These are phyloP conservation scores for Kokia cookei DNA, from an alignment of 441 rosid genomes.

Conservation along the genomic window DNA sequence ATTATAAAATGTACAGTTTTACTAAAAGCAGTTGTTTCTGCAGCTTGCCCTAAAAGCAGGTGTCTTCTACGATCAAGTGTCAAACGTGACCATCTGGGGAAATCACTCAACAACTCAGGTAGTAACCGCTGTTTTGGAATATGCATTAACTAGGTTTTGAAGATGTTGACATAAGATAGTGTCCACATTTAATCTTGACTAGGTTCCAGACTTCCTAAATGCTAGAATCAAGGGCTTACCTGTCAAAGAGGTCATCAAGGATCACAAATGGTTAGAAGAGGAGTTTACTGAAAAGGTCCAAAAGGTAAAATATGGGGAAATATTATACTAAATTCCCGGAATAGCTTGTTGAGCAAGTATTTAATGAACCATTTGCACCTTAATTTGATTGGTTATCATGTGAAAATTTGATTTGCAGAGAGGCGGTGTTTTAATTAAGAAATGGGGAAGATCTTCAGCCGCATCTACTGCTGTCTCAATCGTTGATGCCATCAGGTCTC, in stretches of 20 bases:
- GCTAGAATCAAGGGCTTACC: slow-evolving; percentile 74
- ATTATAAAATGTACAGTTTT: not conserved
- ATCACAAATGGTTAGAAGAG: slow-evolving; percentile 89
- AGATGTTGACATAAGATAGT: not conserved
- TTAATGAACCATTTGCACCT: not conserved
- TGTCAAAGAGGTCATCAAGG: slow-evolving; percentile 84
- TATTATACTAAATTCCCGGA: not conserved
- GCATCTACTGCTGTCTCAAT: slow-evolving; percentile 93
- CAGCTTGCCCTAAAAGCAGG: slow-evolving; percentile 83
- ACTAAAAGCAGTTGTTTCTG: slow-evolving; percentile 10
- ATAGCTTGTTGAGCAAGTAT: not conserved
- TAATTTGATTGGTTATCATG: not conserved
- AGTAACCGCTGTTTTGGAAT: not conserved
- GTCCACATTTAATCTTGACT: slow-evolving; percentile 14
- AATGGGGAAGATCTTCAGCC: slow-evolving; percentile 99
- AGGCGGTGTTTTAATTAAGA: slow-evolving; percentile 86
- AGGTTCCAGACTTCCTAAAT: slow-evolving; percentile 96
- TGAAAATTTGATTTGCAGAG: slow-evolving; percentile 42
- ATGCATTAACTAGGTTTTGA: not conserved
- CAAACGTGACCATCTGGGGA: slow-evolving; percentile 96
- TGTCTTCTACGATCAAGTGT: slow-evolving; percentile 84
- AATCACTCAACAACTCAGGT: slow-evolving; percentile 99
- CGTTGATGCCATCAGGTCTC: slow-evolving; percentile 84
- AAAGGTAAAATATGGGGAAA: slow-evolving; percentile 41
- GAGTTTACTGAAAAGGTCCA: slow-evolving; percentile 89